Base-by-base conservation (phyloP, 73 alveolate genomes). In the Uronychia setigera region DNA sequence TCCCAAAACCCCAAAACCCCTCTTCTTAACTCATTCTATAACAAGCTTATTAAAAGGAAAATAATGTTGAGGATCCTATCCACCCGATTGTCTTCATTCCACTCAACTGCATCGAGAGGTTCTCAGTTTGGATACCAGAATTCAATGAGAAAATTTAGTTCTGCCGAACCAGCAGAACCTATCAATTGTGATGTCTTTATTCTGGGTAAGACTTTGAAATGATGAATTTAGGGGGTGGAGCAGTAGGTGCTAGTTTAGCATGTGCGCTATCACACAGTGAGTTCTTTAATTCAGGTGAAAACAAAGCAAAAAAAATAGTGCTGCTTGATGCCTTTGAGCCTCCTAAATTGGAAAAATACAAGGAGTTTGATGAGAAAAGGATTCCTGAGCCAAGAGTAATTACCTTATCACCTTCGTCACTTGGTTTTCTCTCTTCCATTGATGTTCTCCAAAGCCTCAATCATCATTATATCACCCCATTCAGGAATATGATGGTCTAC, bases 371-470 rank as follows among this genome's bases (percentile, higher is more conserved):
- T 28, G 30, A 57, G 35, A 35, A 83, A 79, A 11, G 87, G 46
- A 30, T 79, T 1, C 95, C 95, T 25, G 95, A 90, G 29, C 85
- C 95, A 5, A 85, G 90, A 85, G 89, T 83, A 26, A 77, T 90
- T n/a, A 85, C 95, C 33, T 59, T 85, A 9, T 33, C 93, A 33
- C 91, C 88, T 11, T 58, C 78, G 33, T 59, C 93, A 1, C 90
- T 84, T n/a, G 33, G 84, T 30, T 79, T 90, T 58, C 77, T 90
- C 31, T 74, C 57, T 25, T 90, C 95, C 14, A 31, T 90, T 32
- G 95, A 91, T 1, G 91, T 76, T 1, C 82, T 86, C 31, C 74
- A 90, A 32, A 9, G 27, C 34, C 59, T 88, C 79, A 77, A 84
- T 58, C 82, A 85, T 11, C 29, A 33, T 11, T 80, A 59, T 29